A percentile compares a stretch with the other conserved stretches of the same genome.
These are phyloP conservation scores for Podaxis rugospora DNA, from an alignment of 768 basidiomycete species.

Conservation along the genomic window DNA sequence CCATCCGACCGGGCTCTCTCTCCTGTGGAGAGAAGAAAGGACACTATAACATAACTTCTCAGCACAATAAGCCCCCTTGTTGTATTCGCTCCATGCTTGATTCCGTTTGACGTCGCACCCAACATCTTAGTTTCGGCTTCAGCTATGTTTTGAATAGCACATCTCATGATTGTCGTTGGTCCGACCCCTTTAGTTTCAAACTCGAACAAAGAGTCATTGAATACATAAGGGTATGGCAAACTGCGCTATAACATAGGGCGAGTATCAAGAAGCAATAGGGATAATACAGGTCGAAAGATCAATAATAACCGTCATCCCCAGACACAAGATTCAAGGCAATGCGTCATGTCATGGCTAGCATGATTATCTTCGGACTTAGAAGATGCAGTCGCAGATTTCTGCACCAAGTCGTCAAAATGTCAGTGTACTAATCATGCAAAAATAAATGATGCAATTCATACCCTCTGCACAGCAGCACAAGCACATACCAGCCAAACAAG, in stretches of 20 bases:
- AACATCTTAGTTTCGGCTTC: background rate
- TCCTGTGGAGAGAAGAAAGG: no score
- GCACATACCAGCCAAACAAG: conserved; percentile 61
- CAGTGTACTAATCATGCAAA: conserved; percentile 9
- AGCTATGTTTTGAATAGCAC: background rate
- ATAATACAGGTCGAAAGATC: background rate
- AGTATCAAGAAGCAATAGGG: background rate
- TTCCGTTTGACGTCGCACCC: no score
- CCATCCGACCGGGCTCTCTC: no score
- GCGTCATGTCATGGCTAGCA: background rate
- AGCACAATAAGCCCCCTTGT: no score
- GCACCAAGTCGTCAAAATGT: conserved; percentile 10
- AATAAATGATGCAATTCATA: conserved; percentile 27
- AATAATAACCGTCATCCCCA: background rate
- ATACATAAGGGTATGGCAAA: background rate
- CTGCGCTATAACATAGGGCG: background rate
- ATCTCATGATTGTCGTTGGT: background rate
- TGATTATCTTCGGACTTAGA: conserved; percentile 27
- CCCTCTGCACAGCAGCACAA: conserved; percentile 76
- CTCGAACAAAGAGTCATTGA: background rate
- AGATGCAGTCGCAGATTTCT: conserved; percentile 77
- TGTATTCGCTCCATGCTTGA: no score
- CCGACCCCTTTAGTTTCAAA: background rate
- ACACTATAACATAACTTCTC: no score
- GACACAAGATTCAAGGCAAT: no score